Evolutionary conservation across 1,284 basidiomycete genomes (phyloP).

Genomic region (Rhizopogon parksii): DNA sequence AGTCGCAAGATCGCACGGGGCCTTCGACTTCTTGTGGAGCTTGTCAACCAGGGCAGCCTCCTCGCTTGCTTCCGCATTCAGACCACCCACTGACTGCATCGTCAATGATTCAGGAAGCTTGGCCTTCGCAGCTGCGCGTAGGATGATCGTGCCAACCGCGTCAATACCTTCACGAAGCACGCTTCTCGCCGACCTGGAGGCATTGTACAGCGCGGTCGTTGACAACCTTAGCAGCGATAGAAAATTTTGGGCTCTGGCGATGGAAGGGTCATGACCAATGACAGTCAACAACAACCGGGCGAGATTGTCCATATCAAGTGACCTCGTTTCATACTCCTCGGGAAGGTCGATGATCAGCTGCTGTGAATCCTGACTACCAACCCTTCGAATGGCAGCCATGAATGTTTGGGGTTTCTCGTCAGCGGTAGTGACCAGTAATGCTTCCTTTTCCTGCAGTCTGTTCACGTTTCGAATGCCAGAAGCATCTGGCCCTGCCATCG

Average conservation of each 20-base stretch:
- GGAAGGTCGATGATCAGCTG: conserved; percentile 41
- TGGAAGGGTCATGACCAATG: conserved; percentile 68
- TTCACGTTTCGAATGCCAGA: conserved; percentile 67
- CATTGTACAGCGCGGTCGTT: conserved; percentile 52
- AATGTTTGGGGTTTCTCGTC: conserved; percentile 66
- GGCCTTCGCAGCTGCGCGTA: conserved; percentile 39
- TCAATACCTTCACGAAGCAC: conserved; percentile 64
- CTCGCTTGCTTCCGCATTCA: conserved; percentile 18
- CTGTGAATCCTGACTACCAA: conserved; percentile 31
- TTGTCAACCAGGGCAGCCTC: conserved; percentile 29
- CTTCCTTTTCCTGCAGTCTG: conserved; percentile 63
- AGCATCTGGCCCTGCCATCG: conserved; percentile 42
- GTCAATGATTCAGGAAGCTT: conserved; percentile 30
- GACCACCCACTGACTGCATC: conserved; percentile 22
- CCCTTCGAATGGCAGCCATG: conserved; percentile 45
- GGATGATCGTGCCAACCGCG: conserved; percentile 56
- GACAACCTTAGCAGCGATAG: conserved; percentile 55
- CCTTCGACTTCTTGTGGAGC: conserved; percentile 36
- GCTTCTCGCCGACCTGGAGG: conserved; percentile 41
- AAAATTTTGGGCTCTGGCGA: conserved; percentile 62
- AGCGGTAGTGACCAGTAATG: conserved; percentile 59
- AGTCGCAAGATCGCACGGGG: conserved; percentile 44
- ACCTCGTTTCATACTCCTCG: conserved; percentile 55
- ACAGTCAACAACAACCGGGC: conserved; percentile 72
- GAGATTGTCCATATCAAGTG: conserved; percentile 60